Conservation (phyloP, 257 asterid genomes). For the Perilla frutescens region DNA sequence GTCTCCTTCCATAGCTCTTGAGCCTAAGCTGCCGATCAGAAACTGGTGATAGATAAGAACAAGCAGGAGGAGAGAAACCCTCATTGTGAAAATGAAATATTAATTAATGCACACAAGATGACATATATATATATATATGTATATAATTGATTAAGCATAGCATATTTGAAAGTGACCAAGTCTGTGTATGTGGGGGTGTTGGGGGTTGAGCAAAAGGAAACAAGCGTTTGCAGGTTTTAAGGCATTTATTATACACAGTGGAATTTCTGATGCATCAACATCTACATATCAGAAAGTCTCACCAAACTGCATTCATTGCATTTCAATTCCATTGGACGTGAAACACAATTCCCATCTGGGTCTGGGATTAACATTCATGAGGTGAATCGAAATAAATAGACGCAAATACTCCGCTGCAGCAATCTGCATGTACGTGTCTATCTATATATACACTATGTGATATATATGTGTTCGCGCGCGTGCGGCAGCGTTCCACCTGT, state of each 20-base stretch:
- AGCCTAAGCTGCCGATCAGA: conserved; percentile 31
- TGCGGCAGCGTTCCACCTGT: too few relatives aligned
- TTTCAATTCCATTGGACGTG: conserved; percentile 29
- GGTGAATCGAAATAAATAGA: too few relatives aligned
- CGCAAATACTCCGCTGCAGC: too few relatives aligned
- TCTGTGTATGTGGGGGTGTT: conserved; percentile 18
- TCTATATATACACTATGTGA: too few relatives aligned
- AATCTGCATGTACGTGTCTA: neutral
- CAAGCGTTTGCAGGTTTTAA: conserved; percentile 40
- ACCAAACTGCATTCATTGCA: conserved; percentile 66
- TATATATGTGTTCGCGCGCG: too few relatives aligned
- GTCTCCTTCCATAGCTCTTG: conserved; percentile 28
- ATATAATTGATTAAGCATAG: conserved; percentile 15
- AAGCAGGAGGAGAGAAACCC: conserved; percentile 42
- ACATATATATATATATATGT: neutral
- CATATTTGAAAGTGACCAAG: conserved; percentile 42
- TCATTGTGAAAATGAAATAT: conserved; percentile 32
- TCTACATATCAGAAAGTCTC: conserved; percentile 46
- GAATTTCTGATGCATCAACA: conserved; percentile 59
- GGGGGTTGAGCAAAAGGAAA: conserved; percentile 34
- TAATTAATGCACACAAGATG: too few relatives aligned
- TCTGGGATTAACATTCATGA: conserved; percentile 27
- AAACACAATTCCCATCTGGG: conserved; percentile 38
- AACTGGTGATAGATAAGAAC: conserved; percentile 49
- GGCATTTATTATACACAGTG: conserved; percentile 44